Evolutionary conservation across 257 asterid genomes (phyloP).

Genomic region (Salvia miltiorrhiza): DNA sequence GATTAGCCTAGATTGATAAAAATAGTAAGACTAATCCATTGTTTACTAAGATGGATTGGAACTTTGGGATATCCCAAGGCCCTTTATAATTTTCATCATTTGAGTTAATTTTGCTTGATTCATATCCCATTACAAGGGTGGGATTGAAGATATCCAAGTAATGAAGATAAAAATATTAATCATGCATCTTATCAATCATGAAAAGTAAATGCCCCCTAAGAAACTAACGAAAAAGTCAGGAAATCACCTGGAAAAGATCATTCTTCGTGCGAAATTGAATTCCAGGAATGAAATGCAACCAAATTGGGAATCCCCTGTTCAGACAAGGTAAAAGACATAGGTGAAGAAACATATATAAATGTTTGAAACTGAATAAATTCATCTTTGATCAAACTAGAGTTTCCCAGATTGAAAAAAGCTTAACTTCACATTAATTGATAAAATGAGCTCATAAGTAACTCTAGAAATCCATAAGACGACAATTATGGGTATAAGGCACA

Average conservation of each 20-base stretch:
- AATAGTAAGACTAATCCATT: no score
- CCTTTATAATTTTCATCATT: no score
- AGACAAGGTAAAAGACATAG: not conserved
- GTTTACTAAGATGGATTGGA: no score
- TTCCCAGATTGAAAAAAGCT: not conserved
- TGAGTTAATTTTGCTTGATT: no score
- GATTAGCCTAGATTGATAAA: no score
- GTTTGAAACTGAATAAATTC: not conserved
- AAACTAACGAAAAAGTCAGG: not conserved
- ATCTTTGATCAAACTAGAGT: conserved; percentile 2
- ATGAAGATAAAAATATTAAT: no score
- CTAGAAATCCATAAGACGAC: not conserved
- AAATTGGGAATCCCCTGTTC: conserved; percentile 76
- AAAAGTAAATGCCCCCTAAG: no score
- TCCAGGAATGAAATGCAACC: conserved; percentile 82
- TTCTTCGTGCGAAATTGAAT: conserved; percentile 69
- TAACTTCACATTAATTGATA: not conserved
- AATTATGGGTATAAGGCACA: not conserved
- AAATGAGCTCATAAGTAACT: not conserved
- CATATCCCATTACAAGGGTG: no score
- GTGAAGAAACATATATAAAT: not conserved
- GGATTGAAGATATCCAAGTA: no score
- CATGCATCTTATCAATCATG: no score
- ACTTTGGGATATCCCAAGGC: no score
- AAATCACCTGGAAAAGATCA: conserved; percentile 46